A percentile compares a stretch with the other conserved stretches of the same genome.
Conservation (phyloP, 495 filamentous ascomycete species). For the Acidomyces sp. region DNA sequence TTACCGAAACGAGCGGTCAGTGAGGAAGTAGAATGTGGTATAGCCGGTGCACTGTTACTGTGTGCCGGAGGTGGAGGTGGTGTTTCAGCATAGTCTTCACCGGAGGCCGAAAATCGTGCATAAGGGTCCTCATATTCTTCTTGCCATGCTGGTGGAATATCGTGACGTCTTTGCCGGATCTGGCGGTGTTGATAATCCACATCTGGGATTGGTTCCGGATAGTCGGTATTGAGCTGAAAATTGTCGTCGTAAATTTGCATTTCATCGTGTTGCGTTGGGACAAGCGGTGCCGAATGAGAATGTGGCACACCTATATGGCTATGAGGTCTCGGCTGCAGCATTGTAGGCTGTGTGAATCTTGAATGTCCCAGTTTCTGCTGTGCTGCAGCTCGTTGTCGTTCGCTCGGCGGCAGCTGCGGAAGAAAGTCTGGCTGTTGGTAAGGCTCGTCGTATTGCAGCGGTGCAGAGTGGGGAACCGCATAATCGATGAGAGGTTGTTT, state of each 20-base stretch:
- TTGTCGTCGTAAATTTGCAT: constrained; percentile 5
- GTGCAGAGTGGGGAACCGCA: neutral
- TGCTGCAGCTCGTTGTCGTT: constrained; percentile 5
- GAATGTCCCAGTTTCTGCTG: neutral
- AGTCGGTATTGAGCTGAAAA: constrained; percentile 15
- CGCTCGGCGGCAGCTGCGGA: constrained; percentile 17
- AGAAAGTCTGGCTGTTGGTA: constrained; percentile 17
- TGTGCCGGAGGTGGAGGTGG: constrained; percentile 32
- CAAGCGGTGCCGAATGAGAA: constrained; percentile 24
- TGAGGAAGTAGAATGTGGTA: constrained; percentile 12
- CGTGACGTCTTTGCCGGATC: constrained; percentile 11
- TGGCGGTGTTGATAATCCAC: constrained; percentile 19
- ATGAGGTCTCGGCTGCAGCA: constrained; percentile 6
- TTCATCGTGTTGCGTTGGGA: constrained; percentile 3
- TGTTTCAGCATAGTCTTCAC: constrained; percentile 18
- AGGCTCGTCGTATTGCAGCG: constrained; percentile 1
- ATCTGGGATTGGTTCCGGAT: constrained; percentile 19
- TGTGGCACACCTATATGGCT: constrained; percentile 18
- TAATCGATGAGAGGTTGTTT: neutral
- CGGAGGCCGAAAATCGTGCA: neutral
- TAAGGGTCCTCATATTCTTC: constrained; percentile 8
- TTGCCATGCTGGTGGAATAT: constrained; percentile 13
- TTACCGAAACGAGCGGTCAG: neutral
- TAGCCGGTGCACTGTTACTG: constrained; percentile 24
- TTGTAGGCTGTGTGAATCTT: constrained; percentile 2